Evolutionary conservation across 1,284 basidiomycete species (phyloP).

Genomic region (Ceratobasidium sp.): DNA sequence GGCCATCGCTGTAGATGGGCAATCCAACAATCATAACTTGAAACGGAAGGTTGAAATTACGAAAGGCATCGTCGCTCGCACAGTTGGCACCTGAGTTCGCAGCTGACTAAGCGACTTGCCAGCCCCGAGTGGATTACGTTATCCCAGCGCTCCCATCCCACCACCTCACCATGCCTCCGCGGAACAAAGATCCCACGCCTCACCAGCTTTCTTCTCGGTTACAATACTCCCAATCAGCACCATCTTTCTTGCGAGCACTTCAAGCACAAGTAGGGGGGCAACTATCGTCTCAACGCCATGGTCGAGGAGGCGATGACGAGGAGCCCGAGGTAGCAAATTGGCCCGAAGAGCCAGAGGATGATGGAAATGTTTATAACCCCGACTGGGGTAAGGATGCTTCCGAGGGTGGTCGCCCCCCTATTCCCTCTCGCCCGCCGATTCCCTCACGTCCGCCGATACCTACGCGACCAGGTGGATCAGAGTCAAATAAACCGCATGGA

Average conservation of each 20-base stretch:
- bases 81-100: too few species aligned
- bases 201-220: conserved; percentile 69
- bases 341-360: conserved; percentile 38
- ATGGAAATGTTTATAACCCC: conserved; percentile 51
- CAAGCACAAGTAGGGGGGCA: conserved; percentile 63
- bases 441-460: conserved; percentile 59
- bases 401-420: conserved; percentile 60
- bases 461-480: conserved; percentile 47
- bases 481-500: conserved; percentile 42
- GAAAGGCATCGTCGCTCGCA: too few species aligned
- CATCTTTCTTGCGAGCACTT: conserved; percentile 65
- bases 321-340: conserved; percentile 52
- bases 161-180: conserved; percentile 26
- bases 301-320: conserved; percentile 54
- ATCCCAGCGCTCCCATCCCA: not conserved
- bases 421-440: conserved; percentile 53
- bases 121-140: too few species aligned
- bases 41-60: too few species aligned
- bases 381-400: conserved; percentile 49
- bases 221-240: conserved; percentile 61
- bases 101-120: too few species aligned
- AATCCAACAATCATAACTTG: too few species aligned
- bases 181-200: conserved; percentile 63
- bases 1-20: too few species aligned
- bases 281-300: conserved; percentile 38